Percentiles rank a stretch among this genome's conserved stretches.
These are phyloP conservation scores for Acer campestre DNA, from an alignment of 345 rosid species.

Conservation along the genomic window DNA sequence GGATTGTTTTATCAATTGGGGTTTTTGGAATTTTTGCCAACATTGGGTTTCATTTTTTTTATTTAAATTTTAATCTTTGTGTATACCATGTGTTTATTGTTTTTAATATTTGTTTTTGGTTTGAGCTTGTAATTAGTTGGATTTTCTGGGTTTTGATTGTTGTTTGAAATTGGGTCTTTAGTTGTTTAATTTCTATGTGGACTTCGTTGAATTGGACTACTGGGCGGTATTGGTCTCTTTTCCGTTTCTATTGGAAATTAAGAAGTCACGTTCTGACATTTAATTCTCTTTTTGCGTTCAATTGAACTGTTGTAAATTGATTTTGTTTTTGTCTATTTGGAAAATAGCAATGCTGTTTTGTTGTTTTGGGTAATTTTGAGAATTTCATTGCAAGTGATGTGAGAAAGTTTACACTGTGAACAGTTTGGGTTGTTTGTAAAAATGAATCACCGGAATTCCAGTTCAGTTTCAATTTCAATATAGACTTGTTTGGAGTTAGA, in stretches of 20 bases:
- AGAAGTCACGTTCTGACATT: background rate
- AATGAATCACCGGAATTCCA: background rate
- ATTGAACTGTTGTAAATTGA: background rate
- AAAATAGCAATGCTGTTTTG: background rate
- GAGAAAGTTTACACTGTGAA: background rate
- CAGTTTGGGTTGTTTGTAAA: background rate
- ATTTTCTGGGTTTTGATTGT: background rate
- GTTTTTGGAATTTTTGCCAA: background rate
- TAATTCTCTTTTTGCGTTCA: background rate
- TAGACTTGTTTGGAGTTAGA: background rate
- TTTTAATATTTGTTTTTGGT: background rate
- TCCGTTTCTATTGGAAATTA: background rate
- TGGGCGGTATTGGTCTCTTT: background rate
- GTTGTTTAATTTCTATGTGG: too few species aligned
- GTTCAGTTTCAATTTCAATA: background rate
- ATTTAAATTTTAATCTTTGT: background rate
- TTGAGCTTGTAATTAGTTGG: background rate
- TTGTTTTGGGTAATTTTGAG: background rate
- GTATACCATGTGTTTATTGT: background rate
- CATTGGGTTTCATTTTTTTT: background rate
- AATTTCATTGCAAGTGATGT: background rate
- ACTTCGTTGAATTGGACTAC: too few species aligned
- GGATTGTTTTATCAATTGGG: background rate
- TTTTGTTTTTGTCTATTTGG: background rate
- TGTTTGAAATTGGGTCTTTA: slow-evolving; percentile 2